Base-by-base conservation (phyloP, 805 yeast species). In the Torulaspora microellipsoides region DNA sequence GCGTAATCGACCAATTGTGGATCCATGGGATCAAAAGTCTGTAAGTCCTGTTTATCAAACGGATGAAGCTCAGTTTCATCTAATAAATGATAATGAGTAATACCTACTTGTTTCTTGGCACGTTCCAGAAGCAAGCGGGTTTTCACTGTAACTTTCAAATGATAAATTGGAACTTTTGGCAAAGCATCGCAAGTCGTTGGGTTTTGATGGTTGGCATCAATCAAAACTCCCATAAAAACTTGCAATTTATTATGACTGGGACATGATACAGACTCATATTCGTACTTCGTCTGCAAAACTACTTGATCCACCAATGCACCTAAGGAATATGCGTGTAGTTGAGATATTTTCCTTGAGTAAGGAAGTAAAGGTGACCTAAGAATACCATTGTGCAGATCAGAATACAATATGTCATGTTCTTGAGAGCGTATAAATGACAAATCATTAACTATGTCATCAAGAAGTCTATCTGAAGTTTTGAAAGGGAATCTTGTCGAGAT, bases 391-490 rank as follows among this genome's bases (percentile, higher is more conserved):
- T 43, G 47, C 20, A 46, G 33, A 11, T 47, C 48, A 8, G 45
- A 42, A 6, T 35, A 45, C 9, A 40, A 34, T 11, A 40, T 47
- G 3, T 43, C 48, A 17, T 41, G 47, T 9, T 46, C 47, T 6
- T 36, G 25, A 2, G 51, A 45, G 31, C 42, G 46, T 27, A 50
- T 43, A 47, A 71, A 69, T 27, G 62, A 49, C 8, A 73, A 57
- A 46, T 71, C 76, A 27, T 68, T 71, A 40, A 75, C 66, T 27
- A 84, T 56, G 54, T 84, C 91, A 58, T 82, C 88, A 15, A 83
- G 53, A 15, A 85, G 68, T 42, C 91, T 67, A 54, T 84, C 84
- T 5, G 81, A 63, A 0, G 91, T 83, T 54, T 84, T 85, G 64
- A 78, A 77, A 4, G 66, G 66, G 32, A 53, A 56, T 7, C 34